phyloP scores from a whole-genome alignment of 2,329 filamentous ascomycete species.

The Ophiosphaerella narmari region DNA sequence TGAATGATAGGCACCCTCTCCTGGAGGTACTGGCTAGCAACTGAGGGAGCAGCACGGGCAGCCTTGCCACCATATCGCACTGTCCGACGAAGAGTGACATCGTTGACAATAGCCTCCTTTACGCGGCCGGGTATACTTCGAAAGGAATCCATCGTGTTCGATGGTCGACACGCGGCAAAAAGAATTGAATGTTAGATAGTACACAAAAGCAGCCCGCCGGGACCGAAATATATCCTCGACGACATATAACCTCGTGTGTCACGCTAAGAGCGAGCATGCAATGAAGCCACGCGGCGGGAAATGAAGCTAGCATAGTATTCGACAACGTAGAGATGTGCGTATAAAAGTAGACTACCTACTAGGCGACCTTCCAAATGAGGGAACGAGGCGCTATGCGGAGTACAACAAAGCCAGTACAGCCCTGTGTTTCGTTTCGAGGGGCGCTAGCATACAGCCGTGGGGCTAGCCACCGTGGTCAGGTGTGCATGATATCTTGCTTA shows the following conservation, averaged over 20 bases:
- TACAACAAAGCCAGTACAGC: constrained; percentile 10
- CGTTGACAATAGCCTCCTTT: constrained; percentile 25
- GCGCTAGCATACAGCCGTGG: constrained; percentile 13
- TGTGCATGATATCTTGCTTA: constrained; percentile 6
- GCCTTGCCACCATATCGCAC: constrained; percentile 39
- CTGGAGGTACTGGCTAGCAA: constrained; percentile 59
- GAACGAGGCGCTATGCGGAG: constrained; percentile 6
- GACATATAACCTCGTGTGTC: background rate
- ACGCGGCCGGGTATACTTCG: constrained; percentile 17
- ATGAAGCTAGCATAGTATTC: constrained; percentile 4
- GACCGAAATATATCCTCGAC: constrained; percentile 3
- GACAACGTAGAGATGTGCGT: constrained; percentile 19
- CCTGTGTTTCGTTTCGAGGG: constrained; percentile 5
- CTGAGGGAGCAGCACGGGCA: constrained; percentile 54
- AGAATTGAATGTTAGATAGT: background rate
- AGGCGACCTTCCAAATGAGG: constrained; percentile 25
- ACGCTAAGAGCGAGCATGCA: background rate
- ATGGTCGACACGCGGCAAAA: background rate
- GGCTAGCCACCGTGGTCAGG: constrained; percentile 6
- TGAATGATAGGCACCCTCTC: constrained; percentile 66
- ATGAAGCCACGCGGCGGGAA: constrained; percentile 3
- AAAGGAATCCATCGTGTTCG: constrained; percentile 28
- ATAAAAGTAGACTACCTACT: constrained; percentile 8
- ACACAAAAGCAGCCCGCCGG: background rate
- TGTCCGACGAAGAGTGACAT: constrained; percentile 35